phyloP scores from a whole-genome alignment of 2,329 filamentous ascomycete species.

The Sarocladium oryzae region DNA sequence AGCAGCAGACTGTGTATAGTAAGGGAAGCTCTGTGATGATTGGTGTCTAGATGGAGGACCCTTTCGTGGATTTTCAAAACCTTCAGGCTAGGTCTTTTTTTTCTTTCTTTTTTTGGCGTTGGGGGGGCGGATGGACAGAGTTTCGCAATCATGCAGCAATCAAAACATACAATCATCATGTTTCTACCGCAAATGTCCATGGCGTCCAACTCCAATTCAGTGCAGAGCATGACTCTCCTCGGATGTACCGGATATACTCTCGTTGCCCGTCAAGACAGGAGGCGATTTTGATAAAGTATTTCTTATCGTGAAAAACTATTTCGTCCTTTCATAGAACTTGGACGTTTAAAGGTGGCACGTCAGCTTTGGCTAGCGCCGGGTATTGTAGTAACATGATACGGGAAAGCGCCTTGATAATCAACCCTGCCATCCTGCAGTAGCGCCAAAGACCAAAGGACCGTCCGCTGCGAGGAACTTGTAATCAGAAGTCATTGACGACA shows the following conservation, averaged over 20 bases:
- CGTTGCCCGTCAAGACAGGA: no score
- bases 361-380: neutral
- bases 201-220: neutral
- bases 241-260: no score
- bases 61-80: conserved; percentile 4
- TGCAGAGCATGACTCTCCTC: no score
- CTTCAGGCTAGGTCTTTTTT: conserved; percentile 5
- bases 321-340: neutral
- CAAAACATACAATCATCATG: no score
- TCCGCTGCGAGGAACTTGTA: neutral
- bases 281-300: no score
- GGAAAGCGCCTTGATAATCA: neutral
- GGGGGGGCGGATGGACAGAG: conserved; percentile 3
- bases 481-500: neutral
- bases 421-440: neutral
- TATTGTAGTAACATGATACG: neutral
- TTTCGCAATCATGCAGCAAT: neutral
- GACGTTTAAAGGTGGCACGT: neutral
- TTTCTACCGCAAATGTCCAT: no score
- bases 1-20: no score
- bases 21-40: neutral
- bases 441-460: neutral
- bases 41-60: neutral
- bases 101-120: conserved; percentile 4
- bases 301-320: no score